These are phyloP conservation scores for Castanea mollissima DNA, from an alignment of 306 rosid species.

Conservation along the genomic window DNA sequence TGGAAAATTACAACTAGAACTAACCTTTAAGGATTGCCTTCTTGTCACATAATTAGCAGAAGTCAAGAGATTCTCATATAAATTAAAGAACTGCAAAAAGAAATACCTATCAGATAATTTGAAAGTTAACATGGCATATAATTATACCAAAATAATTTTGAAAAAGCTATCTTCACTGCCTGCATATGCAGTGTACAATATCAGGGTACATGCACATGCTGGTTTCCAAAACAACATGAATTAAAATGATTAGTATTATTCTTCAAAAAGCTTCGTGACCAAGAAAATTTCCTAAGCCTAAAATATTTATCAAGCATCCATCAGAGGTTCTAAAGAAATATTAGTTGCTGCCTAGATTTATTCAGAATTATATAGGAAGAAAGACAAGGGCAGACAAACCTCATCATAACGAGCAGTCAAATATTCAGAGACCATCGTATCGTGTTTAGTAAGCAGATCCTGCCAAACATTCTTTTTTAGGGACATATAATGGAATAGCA, in stretches of 20 bases:
- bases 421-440: constrained; percentile 42
- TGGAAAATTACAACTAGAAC: constrained; percentile 27
- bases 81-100: constrained; percentile 78
- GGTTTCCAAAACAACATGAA: constrained; percentile 21
- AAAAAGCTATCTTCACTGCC: constrained; percentile 23
- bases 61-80: constrained; percentile 74
- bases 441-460: too few relatives aligned
- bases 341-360: constrained; percentile 21
- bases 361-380: constrained; percentile 21
- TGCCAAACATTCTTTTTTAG: too few relatives aligned
- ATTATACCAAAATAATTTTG: constrained; percentile 13
- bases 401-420: constrained; percentile 73
- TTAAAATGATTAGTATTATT: constrained; percentile 17
- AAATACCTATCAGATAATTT: constrained; percentile 32
- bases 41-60: constrained; percentile 95
- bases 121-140: constrained; percentile 21
- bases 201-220: constrained; percentile 18
- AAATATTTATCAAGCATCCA: constrained; percentile 22
- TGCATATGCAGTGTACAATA: background rate
- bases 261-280: constrained; percentile 22
- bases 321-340: constrained; percentile 21
- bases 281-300: constrained; percentile 19
- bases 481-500: too few relatives aligned
- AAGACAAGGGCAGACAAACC: constrained; percentile 47
- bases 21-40: constrained; percentile 93